These are phyloP conservation scores for Petrea volubilis DNA, from an alignment of 257 asterid species.

Conservation along the genomic window DNA sequence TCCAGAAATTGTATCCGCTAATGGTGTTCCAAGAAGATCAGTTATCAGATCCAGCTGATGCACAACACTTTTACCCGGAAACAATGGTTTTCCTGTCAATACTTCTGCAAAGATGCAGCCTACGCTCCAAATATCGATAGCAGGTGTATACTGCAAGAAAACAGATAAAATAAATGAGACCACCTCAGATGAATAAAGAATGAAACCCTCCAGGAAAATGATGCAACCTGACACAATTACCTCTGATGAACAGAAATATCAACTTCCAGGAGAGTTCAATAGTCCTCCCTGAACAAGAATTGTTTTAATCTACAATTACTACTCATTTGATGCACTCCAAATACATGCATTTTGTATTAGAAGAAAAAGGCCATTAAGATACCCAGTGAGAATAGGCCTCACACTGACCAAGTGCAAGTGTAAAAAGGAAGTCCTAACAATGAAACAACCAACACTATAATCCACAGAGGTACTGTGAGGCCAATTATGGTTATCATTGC, in stretches of 20 bases:
- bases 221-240: constrained; percentile 68
- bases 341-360: constrained; percentile 28
- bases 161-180: constrained; percentile 25
- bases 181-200: constrained; percentile 15
- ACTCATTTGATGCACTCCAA: constrained; percentile 35
- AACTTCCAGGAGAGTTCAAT: constrained; percentile 93
- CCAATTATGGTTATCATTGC: constrained; percentile 11
- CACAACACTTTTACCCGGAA: constrained; percentile 90
- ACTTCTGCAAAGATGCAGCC: constrained; percentile 95
- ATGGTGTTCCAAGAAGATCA: constrained; percentile 92
- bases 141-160: constrained; percentile 85
- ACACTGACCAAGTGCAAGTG: constrained; percentile 4
- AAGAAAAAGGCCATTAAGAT: constrained; percentile 6
- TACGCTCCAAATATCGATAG: constrained; percentile 88
- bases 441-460: background rate
- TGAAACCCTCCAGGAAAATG: constrained; percentile 29
- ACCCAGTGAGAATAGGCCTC: constrained; percentile 9
- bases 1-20: constrained; percentile 68
- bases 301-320: constrained; percentile 76
- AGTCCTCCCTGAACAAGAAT: constrained; percentile 89
- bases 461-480: background rate
- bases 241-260: constrained; percentile 74
- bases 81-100: constrained; percentile 78
- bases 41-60: constrained; percentile 93
- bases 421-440: constrained; percentile 3